Evolutionary conservation across 2,329 filamentous ascomycete genomes (phyloP).

Genomic region (Colletotrichum navitas): DNA sequence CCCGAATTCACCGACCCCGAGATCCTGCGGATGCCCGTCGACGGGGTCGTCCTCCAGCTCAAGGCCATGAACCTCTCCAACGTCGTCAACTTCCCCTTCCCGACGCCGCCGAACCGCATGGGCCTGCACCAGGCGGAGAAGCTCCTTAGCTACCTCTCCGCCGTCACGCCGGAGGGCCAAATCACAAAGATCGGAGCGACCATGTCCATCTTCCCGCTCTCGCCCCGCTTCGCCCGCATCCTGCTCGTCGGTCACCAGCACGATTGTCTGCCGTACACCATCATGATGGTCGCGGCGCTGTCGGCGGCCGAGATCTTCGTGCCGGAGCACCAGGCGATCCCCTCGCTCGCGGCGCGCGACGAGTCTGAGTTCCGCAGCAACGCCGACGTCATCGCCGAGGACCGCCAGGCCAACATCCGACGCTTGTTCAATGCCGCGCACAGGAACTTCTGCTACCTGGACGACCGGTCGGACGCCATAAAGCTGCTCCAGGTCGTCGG

Average conservation of each 20-base stretch:
- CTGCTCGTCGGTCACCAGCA: constrained; percentile 88
- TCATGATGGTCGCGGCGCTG: constrained; percentile 88
- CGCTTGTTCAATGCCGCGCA: constrained; percentile 77
- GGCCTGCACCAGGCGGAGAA: constrained; percentile 87
- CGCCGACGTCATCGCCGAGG: constrained; percentile 78
- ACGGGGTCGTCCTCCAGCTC: constrained; percentile 91
- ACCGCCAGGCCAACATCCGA: constrained; percentile 73
- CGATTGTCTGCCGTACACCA: constrained; percentile 84
- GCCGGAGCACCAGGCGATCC: constrained; percentile 81
- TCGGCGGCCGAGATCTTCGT: constrained; percentile 92
- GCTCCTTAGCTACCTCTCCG: constrained; percentile 86
- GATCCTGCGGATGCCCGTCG: constrained; percentile 89
- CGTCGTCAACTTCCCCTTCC: constrained; percentile 95
- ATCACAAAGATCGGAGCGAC: constrained; percentile 85
- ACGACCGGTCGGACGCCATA: constrained; percentile 87
- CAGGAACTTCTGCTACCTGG: constrained; percentile 81
- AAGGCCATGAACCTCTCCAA: constrained; percentile 95
- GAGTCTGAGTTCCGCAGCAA: constrained; percentile 68
- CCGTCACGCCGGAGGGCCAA: constrained; percentile 77
- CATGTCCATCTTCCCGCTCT: constrained; percentile 90
- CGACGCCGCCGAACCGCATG: constrained; percentile 84
- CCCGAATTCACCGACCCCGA: constrained; percentile 88
- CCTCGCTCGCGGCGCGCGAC: constrained; percentile 62
- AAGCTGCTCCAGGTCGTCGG: constrained; percentile 91
- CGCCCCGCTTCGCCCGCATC: constrained; percentile 91